Conservation (phyloP, 176 grass and related monocot species). For the Tuctoria greenei region DNA sequence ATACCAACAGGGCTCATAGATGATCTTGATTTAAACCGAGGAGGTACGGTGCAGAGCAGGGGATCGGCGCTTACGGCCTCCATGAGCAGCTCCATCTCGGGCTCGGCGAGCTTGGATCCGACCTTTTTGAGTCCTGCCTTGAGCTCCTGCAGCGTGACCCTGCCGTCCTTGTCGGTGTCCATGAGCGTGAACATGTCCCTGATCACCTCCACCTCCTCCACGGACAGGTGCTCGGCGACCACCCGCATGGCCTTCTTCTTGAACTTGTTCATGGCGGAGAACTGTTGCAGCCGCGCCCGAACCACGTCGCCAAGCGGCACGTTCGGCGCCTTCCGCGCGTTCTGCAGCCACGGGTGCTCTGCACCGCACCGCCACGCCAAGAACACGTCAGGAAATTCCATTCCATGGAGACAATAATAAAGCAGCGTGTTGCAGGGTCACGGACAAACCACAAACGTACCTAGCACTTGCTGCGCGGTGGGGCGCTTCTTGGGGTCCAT, state of each 20-base stretch:
- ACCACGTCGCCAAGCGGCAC: constrained; percentile 77
- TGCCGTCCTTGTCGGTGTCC: constrained; percentile 74
- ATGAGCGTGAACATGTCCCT: constrained; percentile 87
- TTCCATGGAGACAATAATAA: too few species aligned
- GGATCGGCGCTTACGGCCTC: constrained; percentile 55
- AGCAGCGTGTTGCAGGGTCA: too few species aligned
- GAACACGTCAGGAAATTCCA: not conserved
- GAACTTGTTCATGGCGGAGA: constrained; percentile 80
- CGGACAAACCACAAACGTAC: not conserved
- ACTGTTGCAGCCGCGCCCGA: constrained; percentile 67
- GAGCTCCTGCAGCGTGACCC: constrained; percentile 77
- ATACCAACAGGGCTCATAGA: not conserved
- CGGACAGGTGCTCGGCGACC: constrained; percentile 83
- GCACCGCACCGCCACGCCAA: not conserved
- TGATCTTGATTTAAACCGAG: not conserved
- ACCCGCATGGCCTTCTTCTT: constrained; percentile 93
- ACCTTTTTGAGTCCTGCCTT: constrained; percentile 80
- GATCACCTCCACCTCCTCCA: constrained; percentile 92
- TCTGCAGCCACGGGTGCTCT: constrained; percentile 80
- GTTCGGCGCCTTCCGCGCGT: constrained; percentile 51
- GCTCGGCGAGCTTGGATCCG: constrained; percentile 76
- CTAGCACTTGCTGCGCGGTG: constrained; percentile 72
- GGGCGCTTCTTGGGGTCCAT: constrained; percentile 55
- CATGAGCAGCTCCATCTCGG: constrained; percentile 96
- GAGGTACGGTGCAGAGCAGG: too few species aligned